Percentiles rank a stretch among this genome's conserved stretches.
phyloP scores from a whole-genome alignment of 805 yeast genomes.

The Metschnikowia amazonensis region DNA sequence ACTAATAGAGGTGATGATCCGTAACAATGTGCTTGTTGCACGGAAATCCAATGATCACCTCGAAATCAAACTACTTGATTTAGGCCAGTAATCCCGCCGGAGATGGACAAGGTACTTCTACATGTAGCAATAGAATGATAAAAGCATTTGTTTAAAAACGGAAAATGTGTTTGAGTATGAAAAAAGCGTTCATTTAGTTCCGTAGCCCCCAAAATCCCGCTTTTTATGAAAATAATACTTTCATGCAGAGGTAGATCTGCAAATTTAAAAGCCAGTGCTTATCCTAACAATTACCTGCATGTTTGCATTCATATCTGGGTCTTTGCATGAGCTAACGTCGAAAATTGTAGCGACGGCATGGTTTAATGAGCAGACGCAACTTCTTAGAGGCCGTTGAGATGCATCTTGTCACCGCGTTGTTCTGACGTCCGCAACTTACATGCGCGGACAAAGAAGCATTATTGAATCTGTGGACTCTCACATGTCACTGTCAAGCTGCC shows the following conservation, averaged over 20 bases:
- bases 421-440: not conserved
- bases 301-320: not conserved
- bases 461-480: not conserved
- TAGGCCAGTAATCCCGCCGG: not conserved
- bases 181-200: not conserved
- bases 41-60: not conserved
- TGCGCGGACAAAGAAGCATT: not conserved
- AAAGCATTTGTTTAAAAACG: not conserved
- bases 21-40: constrained; percentile 11
- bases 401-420: not conserved
- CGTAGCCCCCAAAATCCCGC: not conserved
- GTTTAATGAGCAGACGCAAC: not conserved
- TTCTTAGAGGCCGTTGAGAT: not conserved
- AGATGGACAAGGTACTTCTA: not conserved
- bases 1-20: constrained; percentile 16
- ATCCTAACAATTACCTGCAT: not conserved
- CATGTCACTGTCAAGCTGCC: not conserved
- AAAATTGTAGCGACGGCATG: not conserved
- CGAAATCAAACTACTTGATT: constrained; percentile 1
- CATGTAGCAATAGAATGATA: not conserved
- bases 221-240: not conserved
- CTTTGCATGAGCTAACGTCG: not conserved
- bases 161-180: not conserved
- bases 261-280: not conserved
- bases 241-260: constrained; percentile 1